These are phyloP conservation scores for Aspergillus phoenicis DNA, from an alignment of 2,329 filamentous ascomycete species.

Conservation along the genomic window DNA sequence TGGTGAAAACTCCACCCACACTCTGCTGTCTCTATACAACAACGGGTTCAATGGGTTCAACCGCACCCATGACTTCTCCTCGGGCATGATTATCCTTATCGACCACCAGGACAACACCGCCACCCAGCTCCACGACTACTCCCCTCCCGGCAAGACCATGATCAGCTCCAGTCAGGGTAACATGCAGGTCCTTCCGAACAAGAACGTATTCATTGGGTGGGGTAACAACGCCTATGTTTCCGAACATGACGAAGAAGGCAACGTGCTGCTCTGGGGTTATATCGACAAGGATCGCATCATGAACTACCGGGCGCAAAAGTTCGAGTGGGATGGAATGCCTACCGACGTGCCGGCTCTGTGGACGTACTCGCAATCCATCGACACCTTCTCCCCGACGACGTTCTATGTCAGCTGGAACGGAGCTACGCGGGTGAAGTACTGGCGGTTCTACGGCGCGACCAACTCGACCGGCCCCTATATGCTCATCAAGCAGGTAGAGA, in stretches of 20 bases:
- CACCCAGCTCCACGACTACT: conserved; percentile 36
- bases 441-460: conserved; percentile 39
- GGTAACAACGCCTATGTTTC: conserved; percentile 46
- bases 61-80: conserved; percentile 40
- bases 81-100: conserved; percentile 44
- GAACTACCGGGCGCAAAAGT: conserved; percentile 49
- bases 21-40: conserved; percentile 44
- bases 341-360: conserved; percentile 46
- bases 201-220: conserved; percentile 46
- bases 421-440: conserved; percentile 40
- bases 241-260: conserved; percentile 42
- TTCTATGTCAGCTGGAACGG: conserved; percentile 48
- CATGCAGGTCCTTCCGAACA: conserved; percentile 40
- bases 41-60: conserved; percentile 48
- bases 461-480: conserved; percentile 36
- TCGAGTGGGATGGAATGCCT: conserved; percentile 45
- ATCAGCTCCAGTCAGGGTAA: conserved; percentile 45
- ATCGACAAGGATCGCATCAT: conserved; percentile 39
- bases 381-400: conserved; percentile 30
- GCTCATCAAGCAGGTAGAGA: conserved; percentile 32
- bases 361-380: conserved; percentile 37
- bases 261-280: conserved; percentile 41
- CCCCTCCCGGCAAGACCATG: conserved; percentile 26
- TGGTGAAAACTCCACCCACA: conserved; percentile 42
- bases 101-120: conserved; percentile 42